Percentiles rank a stretch among this genome's conserved stretches.
Evolutionary conservation across 2,329 filamentous ascomycete genomes (phyloP).

Genomic region (Alternaria gansuensis): DNA sequence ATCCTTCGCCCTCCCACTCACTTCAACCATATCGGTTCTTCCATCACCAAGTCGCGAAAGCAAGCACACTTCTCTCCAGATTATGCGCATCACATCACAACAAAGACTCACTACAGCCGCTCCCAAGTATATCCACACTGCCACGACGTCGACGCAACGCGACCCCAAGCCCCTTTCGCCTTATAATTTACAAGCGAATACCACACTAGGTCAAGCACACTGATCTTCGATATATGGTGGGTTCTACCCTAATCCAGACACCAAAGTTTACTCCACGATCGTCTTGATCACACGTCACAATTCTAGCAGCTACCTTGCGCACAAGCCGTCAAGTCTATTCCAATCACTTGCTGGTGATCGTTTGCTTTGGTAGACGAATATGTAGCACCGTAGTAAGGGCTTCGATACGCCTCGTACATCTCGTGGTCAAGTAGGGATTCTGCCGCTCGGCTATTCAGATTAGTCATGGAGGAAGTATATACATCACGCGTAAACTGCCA

Average conservation of each 20-base stretch:
- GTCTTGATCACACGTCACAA: neutral
- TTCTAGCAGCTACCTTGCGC: neutral
- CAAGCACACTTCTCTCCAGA: neutral
- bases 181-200: neutral
- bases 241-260: neutral
- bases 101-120: neutral
- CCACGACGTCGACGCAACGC: neutral
- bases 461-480: too few relatives aligned
- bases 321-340: neutral
- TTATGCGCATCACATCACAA: neutral
- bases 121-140: too few relatives aligned
- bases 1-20: neutral
- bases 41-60: neutral
- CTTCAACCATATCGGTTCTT: neutral
- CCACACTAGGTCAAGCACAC: conserved; percentile 1
- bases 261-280: neutral
- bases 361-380: too few relatives aligned
- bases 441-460: too few relatives aligned
- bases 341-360: too few relatives aligned
- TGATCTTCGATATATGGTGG: neutral
- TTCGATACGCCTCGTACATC: too few relatives aligned
- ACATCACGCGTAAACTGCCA: too few relatives aligned
- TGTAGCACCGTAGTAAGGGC: too few relatives aligned
- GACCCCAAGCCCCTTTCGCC: neutral
- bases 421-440: too few relatives aligned